These are phyloP conservation scores for Macrophomina tecta DNA, from an alignment of 2,329 filamentous ascomycete genomes.

Conservation along the genomic window DNA sequence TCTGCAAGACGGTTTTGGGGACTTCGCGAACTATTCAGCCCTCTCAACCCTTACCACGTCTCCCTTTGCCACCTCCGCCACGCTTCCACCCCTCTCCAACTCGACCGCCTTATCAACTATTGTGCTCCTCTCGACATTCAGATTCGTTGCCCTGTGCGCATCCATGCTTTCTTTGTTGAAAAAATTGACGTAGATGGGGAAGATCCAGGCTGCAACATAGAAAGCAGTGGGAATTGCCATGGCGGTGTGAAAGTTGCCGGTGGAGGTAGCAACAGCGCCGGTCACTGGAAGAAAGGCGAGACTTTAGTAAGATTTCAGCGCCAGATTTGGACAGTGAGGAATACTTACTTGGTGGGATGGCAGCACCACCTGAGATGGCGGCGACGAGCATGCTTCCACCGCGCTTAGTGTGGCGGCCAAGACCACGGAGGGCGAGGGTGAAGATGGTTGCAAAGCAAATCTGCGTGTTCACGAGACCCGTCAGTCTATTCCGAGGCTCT, in stretches of 20 bases:
- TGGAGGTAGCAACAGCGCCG: constrained; percentile 30
- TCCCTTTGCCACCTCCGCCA: neutral
- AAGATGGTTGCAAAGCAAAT: constrained; percentile 36
- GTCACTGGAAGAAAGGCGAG: constrained; percentile 9
- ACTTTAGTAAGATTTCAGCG: neutral
- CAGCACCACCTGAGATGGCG: constrained; percentile 36
- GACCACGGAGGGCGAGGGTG: constrained; percentile 36
- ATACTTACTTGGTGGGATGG: constrained; percentile 35
- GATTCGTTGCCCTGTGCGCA: constrained; percentile 25
- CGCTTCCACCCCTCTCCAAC: constrained; percentile 4
- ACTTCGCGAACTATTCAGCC: no score
- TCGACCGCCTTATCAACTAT: constrained; percentile 12
- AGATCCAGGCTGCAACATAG: constrained; percentile 31
- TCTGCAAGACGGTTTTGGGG: no score
- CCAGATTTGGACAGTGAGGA: neutral
- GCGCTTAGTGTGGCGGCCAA: constrained; percentile 39
- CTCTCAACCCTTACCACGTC: neutral
- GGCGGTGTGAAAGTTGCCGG: constrained; percentile 31
- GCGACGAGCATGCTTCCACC: constrained; percentile 38
- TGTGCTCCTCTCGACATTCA: constrained; percentile 23
- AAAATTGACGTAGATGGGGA: constrained; percentile 31
- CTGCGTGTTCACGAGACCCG: neutral
- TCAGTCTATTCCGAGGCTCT: neutral
- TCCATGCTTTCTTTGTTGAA: constrained; percentile 30
- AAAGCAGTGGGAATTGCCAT: constrained; percentile 33